phyloP scores from a whole-genome alignment of 2,329 filamentous ascomycete species.

The Pseudogymnoascus sp. region DNA sequence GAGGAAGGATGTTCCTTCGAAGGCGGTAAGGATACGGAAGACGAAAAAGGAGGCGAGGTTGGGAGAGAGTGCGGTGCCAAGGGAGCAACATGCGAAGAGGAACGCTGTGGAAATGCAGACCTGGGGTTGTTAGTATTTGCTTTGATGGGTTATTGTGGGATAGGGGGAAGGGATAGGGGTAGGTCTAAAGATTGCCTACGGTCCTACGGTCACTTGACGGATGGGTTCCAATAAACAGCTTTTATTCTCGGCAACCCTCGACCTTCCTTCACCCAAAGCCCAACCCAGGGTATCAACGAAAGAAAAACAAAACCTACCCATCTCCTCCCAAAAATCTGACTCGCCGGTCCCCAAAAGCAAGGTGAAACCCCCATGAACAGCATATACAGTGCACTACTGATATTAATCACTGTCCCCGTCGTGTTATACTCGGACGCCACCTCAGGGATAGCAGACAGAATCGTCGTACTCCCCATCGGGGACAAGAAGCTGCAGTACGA shows the following conservation, averaged over 20 bases:
- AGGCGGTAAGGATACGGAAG: slow-evolving; percentile 67
- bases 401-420: slow-evolving; percentile 62
- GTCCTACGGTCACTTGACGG: not conserved
- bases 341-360: slow-evolving; percentile 66
- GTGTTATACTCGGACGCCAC: slow-evolving; percentile 60
- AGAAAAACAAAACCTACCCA: slow-evolving; percentile 38
- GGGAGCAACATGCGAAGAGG: slow-evolving; percentile 62
- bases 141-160: not conserved
- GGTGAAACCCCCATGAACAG: slow-evolving; percentile 66
- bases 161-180: not conserved
- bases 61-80: slow-evolving; percentile 66
- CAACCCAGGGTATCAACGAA: not conserved
- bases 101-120: slow-evolving; percentile 53
- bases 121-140: slow-evolving; percentile 29
- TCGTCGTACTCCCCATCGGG: slow-evolving; percentile 67
- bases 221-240: not conserved
- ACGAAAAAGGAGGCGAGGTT: slow-evolving; percentile 67
- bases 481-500: slow-evolving; percentile 72
- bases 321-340: slow-evolving; percentile 56
- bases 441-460: slow-evolving; percentile 68
- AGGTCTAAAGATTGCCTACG: not conserved
- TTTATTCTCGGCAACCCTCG: not conserved
- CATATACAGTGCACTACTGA: slow-evolving; percentile 71
- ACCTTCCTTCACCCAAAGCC: not conserved
- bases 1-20: slow-evolving; percentile 69